A percentile compares a stretch with the other conserved stretches of the same genome.
Evolutionary conservation across 129 eudicot genomes (phyloP).

Genomic region (Logfia minima): DNA sequence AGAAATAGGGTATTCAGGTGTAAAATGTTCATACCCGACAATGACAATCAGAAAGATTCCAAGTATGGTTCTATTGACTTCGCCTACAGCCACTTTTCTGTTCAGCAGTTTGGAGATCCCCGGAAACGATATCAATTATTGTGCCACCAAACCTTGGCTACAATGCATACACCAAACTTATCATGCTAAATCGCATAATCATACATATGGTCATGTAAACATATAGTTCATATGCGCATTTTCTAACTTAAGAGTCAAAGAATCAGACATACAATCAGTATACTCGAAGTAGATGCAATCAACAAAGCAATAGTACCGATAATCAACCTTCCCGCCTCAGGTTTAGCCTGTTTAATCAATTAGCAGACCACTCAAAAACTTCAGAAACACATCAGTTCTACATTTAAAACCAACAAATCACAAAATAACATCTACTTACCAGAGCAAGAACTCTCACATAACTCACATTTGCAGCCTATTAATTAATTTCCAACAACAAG

Average conservation of each 20-base stretch:
- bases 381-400: neutral
- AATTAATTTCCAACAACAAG: constrained; percentile 19
- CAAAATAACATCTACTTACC: constrained; percentile 44
- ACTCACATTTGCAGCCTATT: constrained; percentile 85
- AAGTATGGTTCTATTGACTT: constrained; percentile 62
- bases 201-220: neutral
- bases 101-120: constrained; percentile 67
- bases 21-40: constrained; percentile 55
- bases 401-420: neutral
- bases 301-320: constrained; percentile 71
- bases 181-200: constrained; percentile 12
- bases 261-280: constrained; percentile 58
- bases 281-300: constrained; percentile 74
- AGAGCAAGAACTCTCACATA: constrained; percentile 66
- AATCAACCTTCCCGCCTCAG: constrained; percentile 65
- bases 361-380: neutral
- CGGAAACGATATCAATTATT: constrained; percentile 78
- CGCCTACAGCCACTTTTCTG: constrained; percentile 63
- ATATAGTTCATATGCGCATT: constrained; percentile 3
- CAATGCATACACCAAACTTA: constrained; percentile 26
- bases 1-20: constrained; percentile 5
- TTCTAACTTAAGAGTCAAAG: neutral
- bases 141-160: constrained; percentile 90
- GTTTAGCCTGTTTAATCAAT: constrained; percentile 67
- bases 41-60: constrained; percentile 64